phyloP scores from a whole-genome alignment of 2,329 filamentous ascomycete species.

The Penicillium sp. region DNA sequence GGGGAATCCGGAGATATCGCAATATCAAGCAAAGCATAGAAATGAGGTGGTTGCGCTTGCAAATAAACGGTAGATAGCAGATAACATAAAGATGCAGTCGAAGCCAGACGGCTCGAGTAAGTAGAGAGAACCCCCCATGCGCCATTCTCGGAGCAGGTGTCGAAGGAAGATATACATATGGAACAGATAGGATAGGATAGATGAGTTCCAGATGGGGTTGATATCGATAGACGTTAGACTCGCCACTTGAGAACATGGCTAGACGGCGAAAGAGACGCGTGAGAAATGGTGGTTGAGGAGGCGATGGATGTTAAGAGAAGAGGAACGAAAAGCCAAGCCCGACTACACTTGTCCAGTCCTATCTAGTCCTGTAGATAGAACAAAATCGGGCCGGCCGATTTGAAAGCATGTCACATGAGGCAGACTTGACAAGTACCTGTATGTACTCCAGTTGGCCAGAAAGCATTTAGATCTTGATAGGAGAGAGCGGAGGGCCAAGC shows the following conservation, averaged over 20 bases:
- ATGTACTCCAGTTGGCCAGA: neutral
- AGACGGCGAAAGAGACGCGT: neutral
- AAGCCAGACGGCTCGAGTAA: constrained; percentile 3
- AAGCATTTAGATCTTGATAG: constrained; percentile 43
- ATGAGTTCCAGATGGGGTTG: constrained; percentile 26
- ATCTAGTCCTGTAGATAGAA: constrained; percentile 6
- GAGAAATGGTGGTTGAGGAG: neutral
- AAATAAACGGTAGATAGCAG: neutral
- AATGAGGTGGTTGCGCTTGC: constrained; percentile 9
- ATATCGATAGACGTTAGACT: constrained; percentile 3
- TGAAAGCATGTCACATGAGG: neutral
- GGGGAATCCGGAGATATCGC: constrained; percentile 22
- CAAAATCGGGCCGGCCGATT: constrained; percentile 21
- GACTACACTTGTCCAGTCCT: constrained; percentile 1
- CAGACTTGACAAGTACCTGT: neutral
- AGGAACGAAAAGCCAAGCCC: neutral
- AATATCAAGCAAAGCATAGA: constrained; percentile 14
- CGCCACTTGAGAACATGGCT: neutral
- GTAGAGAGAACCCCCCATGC: constrained; percentile 9
- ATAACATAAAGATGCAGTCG: neutral
- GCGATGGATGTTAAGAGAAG: neutral
- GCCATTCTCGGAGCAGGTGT: constrained; percentile 10
- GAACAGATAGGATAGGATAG: constrained; percentile 15
- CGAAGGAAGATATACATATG: constrained; percentile 16
- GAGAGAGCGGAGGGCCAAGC: constrained; percentile 47